phyloP scores from a whole-genome alignment of 2,329 filamentous ascomycete species.

The Orbilia blumenaviensis region DNA sequence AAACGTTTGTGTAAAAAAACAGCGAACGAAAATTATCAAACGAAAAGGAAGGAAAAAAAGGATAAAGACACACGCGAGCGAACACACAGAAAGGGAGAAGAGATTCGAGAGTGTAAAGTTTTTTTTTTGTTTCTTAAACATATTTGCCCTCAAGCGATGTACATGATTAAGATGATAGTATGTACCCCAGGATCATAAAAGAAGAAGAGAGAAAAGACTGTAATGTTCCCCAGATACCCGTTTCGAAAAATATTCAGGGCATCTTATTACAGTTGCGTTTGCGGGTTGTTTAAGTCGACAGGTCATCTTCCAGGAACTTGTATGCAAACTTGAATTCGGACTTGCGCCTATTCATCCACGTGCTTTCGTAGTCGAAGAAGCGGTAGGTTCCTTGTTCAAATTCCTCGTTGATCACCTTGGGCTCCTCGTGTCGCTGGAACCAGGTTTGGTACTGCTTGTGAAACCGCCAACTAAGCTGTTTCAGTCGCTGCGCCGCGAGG shows the following conservation, averaged over 20 bases:
- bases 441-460: conserved; percentile 99
- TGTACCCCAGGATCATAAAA: conserved; percentile 33
- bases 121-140: conserved; percentile 37
- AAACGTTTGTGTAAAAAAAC: conserved; percentile 12
- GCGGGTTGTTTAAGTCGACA: conserved; percentile 64
- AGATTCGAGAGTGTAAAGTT: not conserved
- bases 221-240: conserved; percentile 20
- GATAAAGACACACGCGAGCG: not conserved
- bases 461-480: conserved; percentile 98
- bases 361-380: conserved; percentile 99
- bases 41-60: not conserved
- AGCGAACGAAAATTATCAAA: not conserved
- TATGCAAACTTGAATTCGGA: conserved; percentile 88
- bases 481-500: conserved; percentile 92
- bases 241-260: conserved; percentile 39
- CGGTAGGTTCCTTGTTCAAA: conserved; percentile 98
- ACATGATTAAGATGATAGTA: conserved; percentile 37
- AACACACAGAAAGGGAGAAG: not conserved
- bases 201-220: conserved; percentile 9
- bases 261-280: conserved; percentile 4
- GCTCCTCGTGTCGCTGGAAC: conserved; percentile 98
- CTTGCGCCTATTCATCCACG: conserved; percentile 69
- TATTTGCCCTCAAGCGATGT: conserved; percentile 42
- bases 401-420: conserved; percentile 97
- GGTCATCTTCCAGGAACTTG: conserved; percentile 95